Base-by-base conservation (phyloP, 345 rosid genomes). In the Bruguiera sexangula region DNA sequence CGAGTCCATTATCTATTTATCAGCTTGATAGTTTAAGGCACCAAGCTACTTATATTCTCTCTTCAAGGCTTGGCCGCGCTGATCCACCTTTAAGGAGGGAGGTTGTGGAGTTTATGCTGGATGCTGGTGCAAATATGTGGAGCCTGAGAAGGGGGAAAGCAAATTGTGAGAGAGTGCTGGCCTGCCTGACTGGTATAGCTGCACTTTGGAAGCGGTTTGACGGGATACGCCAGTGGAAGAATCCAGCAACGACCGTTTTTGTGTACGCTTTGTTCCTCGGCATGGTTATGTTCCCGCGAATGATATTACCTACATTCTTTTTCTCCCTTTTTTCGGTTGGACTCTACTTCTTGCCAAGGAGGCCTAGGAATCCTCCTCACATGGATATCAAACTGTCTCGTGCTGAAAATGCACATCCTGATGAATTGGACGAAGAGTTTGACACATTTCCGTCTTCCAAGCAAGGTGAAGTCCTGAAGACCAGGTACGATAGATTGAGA, bases 31-130 rank as follows among this genome's bases (percentile, higher is more conserved):
- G 73, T n/a, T 61, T 86, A 24, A 79, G 89, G 76, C 79, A 76
- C 70, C 87, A 86, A 53, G 87, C 87, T 13, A 73, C 69, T 8
- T 62, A 27, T 43, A 64, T 69, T 37, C 59, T 82, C 16, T 72
- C 77, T 2, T 50, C 36, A 46, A 76, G 85, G 67, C 69, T 86
- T 61, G 21, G 73, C n/a, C 74, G 84, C 0, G 77, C 84, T 2
- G 84, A 78, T 37, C 85, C 89, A 19, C 84, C 89, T 0, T 65
- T 86, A 52, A 75, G 83, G 67, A 82, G 51, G 30, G 89, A 86
- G 62, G 85, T 83, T n/a, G 89, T 83, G 57, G 89, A 81, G 70
- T 82, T 80, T 22, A 78, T 83, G 77, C 81, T 86, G 4, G 87
- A 80, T 62, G 76, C 76, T 0, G 79, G 74, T 7, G 58, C 81